Base-by-base conservation (phyloP, 2,329 filamentous ascomycete genomes). In the Microsporum ferrugineum region DNA sequence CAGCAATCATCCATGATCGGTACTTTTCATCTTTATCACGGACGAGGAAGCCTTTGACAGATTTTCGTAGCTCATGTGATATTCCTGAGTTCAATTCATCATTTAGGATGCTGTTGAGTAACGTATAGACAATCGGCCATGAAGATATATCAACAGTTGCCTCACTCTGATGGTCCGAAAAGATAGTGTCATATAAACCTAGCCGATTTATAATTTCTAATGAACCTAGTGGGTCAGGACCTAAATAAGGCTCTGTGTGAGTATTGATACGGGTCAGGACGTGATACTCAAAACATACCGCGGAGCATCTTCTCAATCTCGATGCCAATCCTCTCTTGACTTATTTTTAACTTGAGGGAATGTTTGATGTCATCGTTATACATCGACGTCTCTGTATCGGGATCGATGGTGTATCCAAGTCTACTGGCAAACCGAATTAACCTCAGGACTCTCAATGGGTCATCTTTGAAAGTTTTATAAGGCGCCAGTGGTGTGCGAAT, bases 241-340 rank as follows among this genome's bases (percentile, higher is more conserved):
- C 73, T 75, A 31, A 5, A 49, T 29, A 23, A n/a, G 2, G 6
- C 38, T 5, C 29, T 7, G 14, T 36, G n/a, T 47, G 7, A 45
- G 17, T 4, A 36, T 6, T n/a, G 5, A 55, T 47, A 60, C 57
- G 39, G 55, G 12, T 43, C 36, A 31, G 59, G 57, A 34, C 14
- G 41, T 10, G 14, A 10, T 3, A 41, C 12, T 39, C 56, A 33
- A 45, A 38, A 8, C 68, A 61, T 71, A 82, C 88, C 88, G 73
- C 84, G 87, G 17, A 97, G 78, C 85, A 95, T 95, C 79, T 97
- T 97, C 70, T 92, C 88, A 2, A 96, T 69, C 71, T 99, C 94
- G 2, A 87, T 82, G 0, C 90, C 89, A 1, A 99, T 86, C 61
- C 94, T 82, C 73, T 99, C 94, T 60, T 91, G 84, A 69, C 89